phyloP scores from a whole-genome alignment of 106 monocot genomes.

The Apostasia shenzhenica region DNA sequence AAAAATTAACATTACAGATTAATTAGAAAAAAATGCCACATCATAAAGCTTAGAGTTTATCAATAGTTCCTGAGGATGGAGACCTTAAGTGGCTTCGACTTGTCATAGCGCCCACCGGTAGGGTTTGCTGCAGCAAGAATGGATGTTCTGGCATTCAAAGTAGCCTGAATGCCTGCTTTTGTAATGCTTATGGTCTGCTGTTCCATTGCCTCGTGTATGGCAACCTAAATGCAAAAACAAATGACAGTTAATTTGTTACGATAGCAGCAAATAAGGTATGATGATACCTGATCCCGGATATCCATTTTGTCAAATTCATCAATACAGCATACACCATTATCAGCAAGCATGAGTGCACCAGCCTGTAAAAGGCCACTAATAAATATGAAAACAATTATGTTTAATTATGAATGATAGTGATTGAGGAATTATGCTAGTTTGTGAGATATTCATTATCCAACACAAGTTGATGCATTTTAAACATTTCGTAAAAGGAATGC shows the following conservation, averaged over 20 bases:
- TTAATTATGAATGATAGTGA: not conserved
- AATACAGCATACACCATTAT: conserved; percentile 98
- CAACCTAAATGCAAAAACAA: conserved; percentile 49
- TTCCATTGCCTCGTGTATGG: conserved; percentile 99
- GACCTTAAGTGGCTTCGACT: conserved; percentile 93
- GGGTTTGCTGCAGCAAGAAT: conserved; percentile 99
- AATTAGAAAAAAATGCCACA: not conserved
- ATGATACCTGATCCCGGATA: conserved; percentile 76
- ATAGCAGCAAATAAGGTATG: not conserved
- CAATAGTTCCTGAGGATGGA: not conserved
- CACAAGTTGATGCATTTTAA: too few species aligned
- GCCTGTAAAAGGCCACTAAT: conserved; percentile 38
- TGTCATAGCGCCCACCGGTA: conserved; percentile 91
- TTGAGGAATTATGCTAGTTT: not conserved
- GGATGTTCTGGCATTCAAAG: conserved; percentile 93
- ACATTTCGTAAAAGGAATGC: too few species aligned
- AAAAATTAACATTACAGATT: not conserved
- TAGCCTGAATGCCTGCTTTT: conserved; percentile 99
- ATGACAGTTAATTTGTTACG: not conserved
- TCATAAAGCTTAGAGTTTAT: not conserved
- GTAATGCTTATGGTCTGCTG: conserved; percentile 99
- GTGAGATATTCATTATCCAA: not conserved
- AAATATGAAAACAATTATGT: conserved; percentile 2
- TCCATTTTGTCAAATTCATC: conserved; percentile 99
- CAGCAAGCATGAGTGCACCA: conserved; percentile 97